Percentiles rank a stretch among this genome's conserved stretches.
Evolutionary conservation across 2,329 filamentous ascomycete genomes (phyloP).

Genomic region (Pseudogymnoascus sp.): DNA sequence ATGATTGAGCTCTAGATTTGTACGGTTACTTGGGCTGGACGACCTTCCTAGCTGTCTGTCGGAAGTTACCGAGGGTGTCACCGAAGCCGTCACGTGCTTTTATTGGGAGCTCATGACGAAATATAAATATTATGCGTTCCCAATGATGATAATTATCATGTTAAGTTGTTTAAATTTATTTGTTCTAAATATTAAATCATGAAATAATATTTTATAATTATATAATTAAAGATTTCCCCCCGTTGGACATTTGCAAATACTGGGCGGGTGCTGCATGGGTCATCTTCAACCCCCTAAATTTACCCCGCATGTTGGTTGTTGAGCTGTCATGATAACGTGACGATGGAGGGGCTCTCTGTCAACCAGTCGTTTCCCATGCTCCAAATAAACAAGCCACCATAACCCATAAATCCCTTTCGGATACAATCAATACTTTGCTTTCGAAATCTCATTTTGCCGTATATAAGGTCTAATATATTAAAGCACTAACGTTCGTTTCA

Average conservation of each 20-base stretch:
- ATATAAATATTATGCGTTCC: background rate
- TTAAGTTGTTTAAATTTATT: background rate
- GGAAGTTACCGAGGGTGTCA: background rate
- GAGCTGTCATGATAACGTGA: conserved; percentile 8
- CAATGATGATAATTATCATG: background rate
- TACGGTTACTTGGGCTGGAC: background rate
- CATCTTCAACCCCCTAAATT: background rate
- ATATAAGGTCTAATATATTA: conserved; percentile 8
- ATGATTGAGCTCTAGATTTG: background rate
- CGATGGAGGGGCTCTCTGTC: background rate
- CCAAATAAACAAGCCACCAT: conserved; percentile 5
- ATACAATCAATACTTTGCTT: conserved; percentile 8
- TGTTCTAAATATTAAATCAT: background rate
- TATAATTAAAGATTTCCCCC: background rate
- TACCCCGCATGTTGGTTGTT: conserved; percentile 4
- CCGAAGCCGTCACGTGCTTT: background rate
- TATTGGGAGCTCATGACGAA: no score
- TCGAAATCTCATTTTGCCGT: background rate
- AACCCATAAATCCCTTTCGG: conserved; percentile 3
- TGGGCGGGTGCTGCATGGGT: no score
- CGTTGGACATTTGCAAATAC: background rate
- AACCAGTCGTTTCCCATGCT: conserved; percentile 7
- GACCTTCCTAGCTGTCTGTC: background rate
- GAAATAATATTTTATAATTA: background rate
- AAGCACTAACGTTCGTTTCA: conserved; percentile 1